Base-by-base conservation (phyloP, 768 basidiomycete species). In the Podaxis carcinomalis region DNA sequence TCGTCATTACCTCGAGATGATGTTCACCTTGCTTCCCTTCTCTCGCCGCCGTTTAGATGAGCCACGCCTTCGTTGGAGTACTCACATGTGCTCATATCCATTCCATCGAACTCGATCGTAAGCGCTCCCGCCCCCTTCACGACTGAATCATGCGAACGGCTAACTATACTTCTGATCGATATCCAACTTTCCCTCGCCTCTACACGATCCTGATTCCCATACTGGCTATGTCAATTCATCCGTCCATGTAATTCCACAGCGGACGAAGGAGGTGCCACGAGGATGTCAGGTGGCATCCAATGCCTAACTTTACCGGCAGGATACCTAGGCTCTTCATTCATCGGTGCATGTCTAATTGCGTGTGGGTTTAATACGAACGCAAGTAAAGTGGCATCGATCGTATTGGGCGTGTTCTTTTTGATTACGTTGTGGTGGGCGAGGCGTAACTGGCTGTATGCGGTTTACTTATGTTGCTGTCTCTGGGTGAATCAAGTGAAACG, bases 351-450 rank as follows among this genome's bases (percentile, higher is more conserved):
- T 47, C 77, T 97, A 42, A 95, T 97, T 61, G 84, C 92, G 11
- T 93, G 91, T 63, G 93, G 92, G 11, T 94, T 94, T 70, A 83
- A 94, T 72, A 93, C 90, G 50, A 87, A 91, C 64, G 94, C 94
- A 3, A 90, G 88, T 75, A 96, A 96, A 70, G 68, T 94, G 49
- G 93, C 92, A 0, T 85, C 84, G 21, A 72, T 96, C 21, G 86
- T 88, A 7, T 79, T 96, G 53, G 94, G 87, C 7, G 89, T 72
- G n/a, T 91, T 93, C 73, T 95, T 95, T 75, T 64, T 95, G 35
- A 79, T 95, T 66, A 94, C 92, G 0, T 79, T 95, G 2, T 96
- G 92, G 91, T 92, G 91, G 90, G 90, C 90, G 6, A 78, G 89
- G 52, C 79, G 77, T 64, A 90, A 90, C 68, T 80, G 84, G 78